These are phyloP conservation scores for Mycena pura DNA, from an alignment of 768 basidiomycete genomes.

Conservation along the genomic window DNA sequence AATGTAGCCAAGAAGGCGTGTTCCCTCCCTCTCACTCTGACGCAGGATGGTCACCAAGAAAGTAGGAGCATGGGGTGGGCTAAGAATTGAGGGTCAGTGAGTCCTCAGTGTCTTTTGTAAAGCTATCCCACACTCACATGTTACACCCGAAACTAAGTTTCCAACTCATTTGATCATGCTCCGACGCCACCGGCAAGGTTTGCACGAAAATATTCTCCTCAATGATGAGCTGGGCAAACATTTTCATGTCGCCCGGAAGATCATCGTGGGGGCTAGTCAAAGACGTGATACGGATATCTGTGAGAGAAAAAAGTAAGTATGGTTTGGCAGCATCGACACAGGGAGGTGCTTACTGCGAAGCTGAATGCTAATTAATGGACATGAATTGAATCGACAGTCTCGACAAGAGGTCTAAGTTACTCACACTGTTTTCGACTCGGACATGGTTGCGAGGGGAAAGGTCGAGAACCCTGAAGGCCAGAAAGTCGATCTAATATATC, in stretches of 20 bases:
- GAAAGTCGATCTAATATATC: background rate
- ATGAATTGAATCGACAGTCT: too few species aligned
- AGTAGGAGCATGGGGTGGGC: background rate
- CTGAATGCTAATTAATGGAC: too few species aligned
- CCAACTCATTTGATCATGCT: too few species aligned
- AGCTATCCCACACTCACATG: background rate
- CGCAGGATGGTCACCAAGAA: background rate
- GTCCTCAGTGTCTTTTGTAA: background rate
- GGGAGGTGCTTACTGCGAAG: background rate
- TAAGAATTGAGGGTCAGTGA: background rate
- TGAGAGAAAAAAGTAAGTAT: background rate
- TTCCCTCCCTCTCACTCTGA: background rate
- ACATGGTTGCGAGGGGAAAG: too few species aligned
- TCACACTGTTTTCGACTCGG: too few species aligned
- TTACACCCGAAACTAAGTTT: background rate
- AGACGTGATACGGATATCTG: too few species aligned
- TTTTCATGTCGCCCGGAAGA: too few species aligned
- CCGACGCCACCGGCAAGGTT: too few species aligned
- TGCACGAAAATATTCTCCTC: too few species aligned
- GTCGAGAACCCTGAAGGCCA: background rate
- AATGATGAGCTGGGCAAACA: too few species aligned
- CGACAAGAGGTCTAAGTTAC: too few species aligned
- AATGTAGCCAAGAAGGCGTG: background rate
- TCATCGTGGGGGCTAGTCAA: too few species aligned
- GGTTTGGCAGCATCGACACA: background rate